Conservation (phyloP, 495 filamentous ascomycete species). For the Hyaloscypha variabilis region DNA sequence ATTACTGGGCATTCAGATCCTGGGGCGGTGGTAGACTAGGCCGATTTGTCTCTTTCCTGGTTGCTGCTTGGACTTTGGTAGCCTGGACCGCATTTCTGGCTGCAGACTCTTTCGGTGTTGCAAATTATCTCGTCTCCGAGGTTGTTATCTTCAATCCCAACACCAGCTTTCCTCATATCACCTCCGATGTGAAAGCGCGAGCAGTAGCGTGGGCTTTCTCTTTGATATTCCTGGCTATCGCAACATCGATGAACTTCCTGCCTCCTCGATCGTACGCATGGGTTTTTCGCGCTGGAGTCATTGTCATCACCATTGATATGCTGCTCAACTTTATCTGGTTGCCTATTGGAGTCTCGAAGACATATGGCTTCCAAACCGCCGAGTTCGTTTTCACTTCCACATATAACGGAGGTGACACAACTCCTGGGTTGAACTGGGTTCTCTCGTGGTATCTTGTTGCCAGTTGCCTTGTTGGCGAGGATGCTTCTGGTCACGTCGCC, state of each 20-base stretch:
- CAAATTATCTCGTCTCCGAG: constrained; percentile 41
- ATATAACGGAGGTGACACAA: constrained; percentile 38
- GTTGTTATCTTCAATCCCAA: constrained; percentile 37
- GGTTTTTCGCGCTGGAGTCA: constrained; percentile 41
- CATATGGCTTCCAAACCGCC: constrained; percentile 40
- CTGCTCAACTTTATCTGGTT: constrained; percentile 43
- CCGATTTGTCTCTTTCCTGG: constrained; percentile 38
- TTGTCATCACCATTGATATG: constrained; percentile 39
- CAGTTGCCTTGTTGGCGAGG: constrained; percentile 39
- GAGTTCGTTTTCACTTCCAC: constrained; percentile 40
- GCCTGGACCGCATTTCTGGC: constrained; percentile 42
- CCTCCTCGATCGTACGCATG: constrained; percentile 39
- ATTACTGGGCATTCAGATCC: constrained; percentile 44
- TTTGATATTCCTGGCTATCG: constrained; percentile 36
- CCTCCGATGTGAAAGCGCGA: constrained; percentile 36
- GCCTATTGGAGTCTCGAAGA: constrained; percentile 38
- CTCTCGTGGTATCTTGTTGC: constrained; percentile 39
- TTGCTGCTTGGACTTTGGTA: constrained; percentile 42
- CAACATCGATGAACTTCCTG: constrained; percentile 39
- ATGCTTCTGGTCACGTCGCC: constrained; percentile 42
- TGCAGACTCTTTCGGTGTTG: constrained; percentile 41
- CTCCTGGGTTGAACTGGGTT: constrained; percentile 40
- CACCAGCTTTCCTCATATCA: constrained; percentile 37
- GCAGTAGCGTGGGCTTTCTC: constrained; percentile 41
- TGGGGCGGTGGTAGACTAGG: constrained; percentile 37